phyloP scores from a whole-genome alignment of 257 asterid species.

The Eustoma russellianum region DNA sequence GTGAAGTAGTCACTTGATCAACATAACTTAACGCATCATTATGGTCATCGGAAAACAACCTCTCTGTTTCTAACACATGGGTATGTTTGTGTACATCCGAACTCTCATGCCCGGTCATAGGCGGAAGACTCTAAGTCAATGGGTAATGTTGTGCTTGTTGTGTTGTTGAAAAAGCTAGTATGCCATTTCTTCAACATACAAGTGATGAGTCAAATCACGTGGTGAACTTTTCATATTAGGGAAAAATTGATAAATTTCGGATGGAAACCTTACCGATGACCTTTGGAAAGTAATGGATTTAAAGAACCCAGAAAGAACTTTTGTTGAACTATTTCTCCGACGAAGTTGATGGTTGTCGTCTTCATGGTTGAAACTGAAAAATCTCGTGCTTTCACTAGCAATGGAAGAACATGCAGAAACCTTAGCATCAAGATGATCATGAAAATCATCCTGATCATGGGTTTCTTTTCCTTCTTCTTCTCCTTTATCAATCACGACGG shows the following conservation, averaged over 20 bases:
- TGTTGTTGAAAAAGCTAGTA: too few species aligned
- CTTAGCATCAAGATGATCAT: not conserved
- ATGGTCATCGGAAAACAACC: not conserved
- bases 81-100: too few species aligned
- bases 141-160: too few species aligned
- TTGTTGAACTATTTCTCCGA: constrained; percentile 1
- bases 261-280: constrained; percentile 5
- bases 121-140: too few species aligned
- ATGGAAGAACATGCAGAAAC: not conserved
- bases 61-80: too few species aligned
- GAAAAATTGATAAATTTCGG: too few species aligned
- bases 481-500: constrained; percentile 7
- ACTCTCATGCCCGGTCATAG: too few species aligned
- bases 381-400: not conserved
- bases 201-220: too few species aligned
- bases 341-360: not conserved
- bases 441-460: not conserved
- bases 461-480: not conserved
- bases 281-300: constrained; percentile 3
- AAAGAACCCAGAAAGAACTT: constrained; percentile 5
- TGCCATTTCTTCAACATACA: too few species aligned
- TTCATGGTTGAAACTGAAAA: not conserved
- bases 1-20: too few species aligned
- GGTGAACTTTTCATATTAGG: too few species aligned
- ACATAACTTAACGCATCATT: too few species aligned